Percentiles rank a stretch among this genome's conserved stretches.
phyloP scores from a whole-genome alignment of 129 eudicot species.

The Chrysanthemum makinoi region DNA sequence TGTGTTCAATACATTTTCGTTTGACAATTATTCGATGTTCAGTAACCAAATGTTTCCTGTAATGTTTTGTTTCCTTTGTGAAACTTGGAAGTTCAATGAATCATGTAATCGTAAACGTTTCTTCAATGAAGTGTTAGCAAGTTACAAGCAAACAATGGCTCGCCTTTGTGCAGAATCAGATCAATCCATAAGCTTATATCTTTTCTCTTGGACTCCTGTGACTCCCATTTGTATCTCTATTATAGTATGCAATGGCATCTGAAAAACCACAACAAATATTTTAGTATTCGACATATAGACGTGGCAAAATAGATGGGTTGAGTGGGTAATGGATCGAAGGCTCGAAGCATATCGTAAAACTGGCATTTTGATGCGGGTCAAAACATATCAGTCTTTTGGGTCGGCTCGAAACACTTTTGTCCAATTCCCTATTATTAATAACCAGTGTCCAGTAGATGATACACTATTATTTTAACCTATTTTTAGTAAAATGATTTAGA shows the following conservation, averaged over 20 bases:
- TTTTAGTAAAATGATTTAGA: too few species aligned
- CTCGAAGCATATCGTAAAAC: too few species aligned
- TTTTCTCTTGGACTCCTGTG: constrained; percentile 91
- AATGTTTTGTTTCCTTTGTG: constrained; percentile 15
- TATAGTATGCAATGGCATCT: constrained; percentile 98
- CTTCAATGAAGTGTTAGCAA: constrained; percentile 26
- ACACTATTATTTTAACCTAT: too few species aligned
- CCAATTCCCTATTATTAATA: too few species aligned
- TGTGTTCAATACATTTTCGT: constrained; percentile 12
- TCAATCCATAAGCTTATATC: constrained; percentile 96
- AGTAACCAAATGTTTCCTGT: constrained; percentile 19
- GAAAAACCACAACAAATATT: too few species aligned
- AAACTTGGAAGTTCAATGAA: constrained; percentile 13
- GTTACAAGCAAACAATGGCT: constrained; percentile 26
- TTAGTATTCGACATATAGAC: too few species aligned
- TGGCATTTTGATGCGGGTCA: too few species aligned
- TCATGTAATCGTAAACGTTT: constrained; percentile 9
- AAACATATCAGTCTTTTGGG: too few species aligned
- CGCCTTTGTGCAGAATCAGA: neutral
- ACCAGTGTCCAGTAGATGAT: too few species aligned
- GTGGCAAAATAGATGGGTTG: too few species aligned
- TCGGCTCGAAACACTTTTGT: too few species aligned
- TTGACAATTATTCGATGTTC: constrained; percentile 11
- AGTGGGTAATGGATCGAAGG: too few species aligned
- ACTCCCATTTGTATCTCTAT: constrained; percentile 99